Percentiles rank a stretch among this genome's conserved stretches.
phyloP scores from a whole-genome alignment of 1,139 yeast species.

The Candida buenavistaensis region DNA sequence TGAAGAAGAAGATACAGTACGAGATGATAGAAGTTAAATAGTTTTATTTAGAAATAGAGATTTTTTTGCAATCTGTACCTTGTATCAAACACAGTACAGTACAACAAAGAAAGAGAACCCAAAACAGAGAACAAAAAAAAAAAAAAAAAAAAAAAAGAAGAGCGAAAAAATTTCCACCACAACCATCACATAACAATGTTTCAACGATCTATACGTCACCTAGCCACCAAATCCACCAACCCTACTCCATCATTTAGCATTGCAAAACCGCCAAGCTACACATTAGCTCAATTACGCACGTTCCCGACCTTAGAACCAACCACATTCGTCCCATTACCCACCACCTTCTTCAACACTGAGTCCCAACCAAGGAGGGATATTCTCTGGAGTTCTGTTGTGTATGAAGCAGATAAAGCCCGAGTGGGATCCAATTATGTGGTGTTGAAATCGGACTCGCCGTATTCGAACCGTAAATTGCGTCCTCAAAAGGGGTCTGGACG shows the following conservation, averaged over 20 bases:
- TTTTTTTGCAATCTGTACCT: too few species aligned
- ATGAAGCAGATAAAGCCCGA: constrained; percentile 85
- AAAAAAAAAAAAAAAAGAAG: not conserved
- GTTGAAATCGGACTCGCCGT: constrained; percentile 84
- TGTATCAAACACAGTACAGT: too few species aligned
- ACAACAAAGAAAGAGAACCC: too few species aligned
- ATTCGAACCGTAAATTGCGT: constrained; percentile 75
- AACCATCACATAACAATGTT: constrained; percentile 19
- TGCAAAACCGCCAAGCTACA: constrained; percentile 65
- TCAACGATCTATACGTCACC: constrained; percentile 27
- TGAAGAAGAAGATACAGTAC: constrained; percentile 9
- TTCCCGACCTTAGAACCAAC: constrained; percentile 92
- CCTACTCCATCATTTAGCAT: constrained; percentile 21
- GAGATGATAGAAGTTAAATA: too few species aligned
- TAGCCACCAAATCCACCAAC: constrained; percentile 27
- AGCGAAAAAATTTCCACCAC: not conserved
- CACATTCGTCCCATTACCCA: constrained; percentile 71
- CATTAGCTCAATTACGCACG: constrained; percentile 75
- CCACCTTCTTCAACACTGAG: constrained; percentile 52
- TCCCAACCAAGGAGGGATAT: constrained; percentile 85
- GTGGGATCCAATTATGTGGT: constrained; percentile 88
- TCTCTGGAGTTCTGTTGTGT: constrained; percentile 91
- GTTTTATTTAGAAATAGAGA: too few species aligned
- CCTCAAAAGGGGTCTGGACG: constrained; percentile 94
- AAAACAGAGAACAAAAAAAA: not conserved